Conservation (phyloP, 139 green algal genomes). For the Limnomonas spitsbergensis region DNA sequence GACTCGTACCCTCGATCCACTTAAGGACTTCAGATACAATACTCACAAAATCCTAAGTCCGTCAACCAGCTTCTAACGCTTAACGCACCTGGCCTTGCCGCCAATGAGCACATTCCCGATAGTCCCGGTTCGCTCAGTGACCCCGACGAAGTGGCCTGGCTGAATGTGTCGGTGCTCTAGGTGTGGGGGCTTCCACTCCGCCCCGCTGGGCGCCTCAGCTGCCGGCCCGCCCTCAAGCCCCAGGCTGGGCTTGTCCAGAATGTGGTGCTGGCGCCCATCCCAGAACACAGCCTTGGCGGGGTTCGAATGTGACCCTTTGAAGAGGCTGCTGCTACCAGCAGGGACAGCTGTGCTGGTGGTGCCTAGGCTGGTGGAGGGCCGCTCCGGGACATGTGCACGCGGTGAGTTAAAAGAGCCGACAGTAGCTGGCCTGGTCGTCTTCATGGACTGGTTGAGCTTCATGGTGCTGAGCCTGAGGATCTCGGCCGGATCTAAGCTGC, state of each 20-base stretch:
- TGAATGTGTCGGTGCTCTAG: constrained; percentile 3
- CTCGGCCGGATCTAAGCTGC: not conserved
- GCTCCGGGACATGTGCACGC: not conserved
- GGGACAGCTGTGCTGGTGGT: not conserved
- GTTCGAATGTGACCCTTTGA: not conserved
- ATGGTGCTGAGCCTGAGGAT: not conserved
- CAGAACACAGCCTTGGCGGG: not conserved
- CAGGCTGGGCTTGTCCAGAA: not conserved
- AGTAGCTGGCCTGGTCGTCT: not conserved
- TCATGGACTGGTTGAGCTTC: not conserved
- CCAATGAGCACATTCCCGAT: not conserved
- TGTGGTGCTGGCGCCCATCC: not conserved
- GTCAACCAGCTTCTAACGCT: too few species aligned
- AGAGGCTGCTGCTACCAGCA: not conserved
- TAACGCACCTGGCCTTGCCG: constrained; percentile 5
- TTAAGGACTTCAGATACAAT: too few species aligned
- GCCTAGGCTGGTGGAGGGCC: not conserved
- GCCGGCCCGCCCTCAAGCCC: not conserved
- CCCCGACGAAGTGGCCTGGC: constrained; percentile 3
- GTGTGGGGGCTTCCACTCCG: constrained; percentile 1
- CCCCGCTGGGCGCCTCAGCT: not conserved
- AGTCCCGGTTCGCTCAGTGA: not conserved
- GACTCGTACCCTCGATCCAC: too few species aligned
- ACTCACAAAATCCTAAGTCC: too few species aligned
- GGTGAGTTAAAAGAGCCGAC: too few species aligned